These are phyloP conservation scores for Fusarium lyarnte DNA, from an alignment of 2,329 filamentous ascomycete genomes.

Conservation along the genomic window DNA sequence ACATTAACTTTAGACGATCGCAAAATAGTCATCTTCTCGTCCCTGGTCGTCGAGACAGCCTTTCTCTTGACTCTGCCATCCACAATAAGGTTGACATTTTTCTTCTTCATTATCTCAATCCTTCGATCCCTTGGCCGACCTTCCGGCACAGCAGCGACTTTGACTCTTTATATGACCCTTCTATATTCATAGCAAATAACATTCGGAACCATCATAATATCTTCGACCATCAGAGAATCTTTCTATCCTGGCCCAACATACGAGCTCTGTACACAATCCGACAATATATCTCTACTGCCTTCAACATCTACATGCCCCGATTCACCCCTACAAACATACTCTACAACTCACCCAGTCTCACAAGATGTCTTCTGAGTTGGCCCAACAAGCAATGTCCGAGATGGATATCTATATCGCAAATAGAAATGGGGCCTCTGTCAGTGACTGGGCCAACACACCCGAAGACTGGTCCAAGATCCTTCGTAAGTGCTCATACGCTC, in stretches of 20 bases:
- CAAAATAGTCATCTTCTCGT: fast-evolving
- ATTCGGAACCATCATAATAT: no score
- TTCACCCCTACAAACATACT: no score
- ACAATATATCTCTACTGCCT: no score
- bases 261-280: no score
- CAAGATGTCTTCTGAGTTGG: background rate
- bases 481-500: background rate
- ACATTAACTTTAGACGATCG: background rate
- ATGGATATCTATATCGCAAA: background rate
- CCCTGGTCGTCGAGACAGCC: background rate
- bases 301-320: no score
- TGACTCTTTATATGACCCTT: background rate
- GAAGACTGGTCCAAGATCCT: fast-evolving
- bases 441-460: fast-evolving
- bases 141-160: background rate
- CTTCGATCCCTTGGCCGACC: background rate
- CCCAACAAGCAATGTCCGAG: fast-evolving
- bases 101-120: background rate
- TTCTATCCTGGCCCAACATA: no score
- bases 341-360: background rate
- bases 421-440: fast-evolving
- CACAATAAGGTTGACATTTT: background rate
- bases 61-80: background rate
- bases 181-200: no score
- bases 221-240: no score